A percentile compares a stretch with the other conserved stretches of the same genome.
phyloP scores from a whole-genome alignment of 208 protist genomes.

The Leishmania gerbilli region DNA sequence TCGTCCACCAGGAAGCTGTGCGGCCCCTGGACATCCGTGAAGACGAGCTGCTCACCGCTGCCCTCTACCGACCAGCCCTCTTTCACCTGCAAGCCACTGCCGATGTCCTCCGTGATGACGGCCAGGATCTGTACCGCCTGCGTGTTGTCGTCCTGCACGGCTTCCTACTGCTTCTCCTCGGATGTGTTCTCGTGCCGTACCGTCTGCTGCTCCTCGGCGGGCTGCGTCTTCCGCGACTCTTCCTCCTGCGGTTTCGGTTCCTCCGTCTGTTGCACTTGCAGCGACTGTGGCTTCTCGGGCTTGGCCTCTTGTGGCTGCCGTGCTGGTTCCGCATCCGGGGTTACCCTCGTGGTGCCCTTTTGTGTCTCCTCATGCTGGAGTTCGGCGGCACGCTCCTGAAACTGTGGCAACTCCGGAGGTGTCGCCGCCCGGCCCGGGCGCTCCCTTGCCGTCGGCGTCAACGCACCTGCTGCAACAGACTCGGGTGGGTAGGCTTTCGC shows the following conservation, averaged over 20 bases:
- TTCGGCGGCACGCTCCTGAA: background rate
- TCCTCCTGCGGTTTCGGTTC: background rate
- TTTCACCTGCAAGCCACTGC: conserved; percentile 25
- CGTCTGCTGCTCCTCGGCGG: background rate
- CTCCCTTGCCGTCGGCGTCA: conserved; percentile 6
- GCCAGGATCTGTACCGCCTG: conserved; percentile 30
- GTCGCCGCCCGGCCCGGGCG: background rate
- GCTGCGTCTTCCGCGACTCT: background rate
- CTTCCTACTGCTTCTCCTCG: background rate
- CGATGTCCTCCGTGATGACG: conserved; percentile 48
- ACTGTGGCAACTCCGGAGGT: background rate
- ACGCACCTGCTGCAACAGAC: background rate
- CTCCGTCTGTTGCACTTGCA: conserved; percentile 5
- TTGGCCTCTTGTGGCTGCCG: conserved; percentile 1
- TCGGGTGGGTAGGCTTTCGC: conserved; percentile 38
- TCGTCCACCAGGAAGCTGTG: conserved; percentile 49
- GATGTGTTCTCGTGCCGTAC: background rate
- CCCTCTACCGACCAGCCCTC: conserved; percentile 45
- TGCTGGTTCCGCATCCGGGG: background rate
- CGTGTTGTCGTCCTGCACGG: background rate
- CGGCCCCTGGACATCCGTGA: conserved; percentile 44
- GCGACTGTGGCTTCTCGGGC: background rate
- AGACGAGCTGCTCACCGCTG: conserved; percentile 27
- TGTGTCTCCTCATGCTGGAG: background rate
- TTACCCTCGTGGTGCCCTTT: background rate